Evolutionary conservation across 2,329 filamentous ascomycete genomes (phyloP).

Genomic region (Hypoxylon sp.): DNA sequence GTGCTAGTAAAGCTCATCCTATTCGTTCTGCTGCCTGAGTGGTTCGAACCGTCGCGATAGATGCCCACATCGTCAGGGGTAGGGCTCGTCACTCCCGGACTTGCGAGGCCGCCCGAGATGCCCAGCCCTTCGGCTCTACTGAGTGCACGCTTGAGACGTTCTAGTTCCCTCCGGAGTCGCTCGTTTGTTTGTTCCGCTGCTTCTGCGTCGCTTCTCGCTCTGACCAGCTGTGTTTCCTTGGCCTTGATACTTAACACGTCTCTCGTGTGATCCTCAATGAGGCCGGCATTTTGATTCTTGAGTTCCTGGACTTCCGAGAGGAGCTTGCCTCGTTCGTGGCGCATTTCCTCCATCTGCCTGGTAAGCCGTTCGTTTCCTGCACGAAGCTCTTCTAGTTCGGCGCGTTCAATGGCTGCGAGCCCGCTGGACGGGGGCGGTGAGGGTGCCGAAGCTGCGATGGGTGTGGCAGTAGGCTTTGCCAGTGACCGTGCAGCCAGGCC

Average conservation of each 20-base stretch:
- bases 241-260: slow-evolving; percentile 97
- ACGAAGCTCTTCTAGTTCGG: slow-evolving; percentile 91
- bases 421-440: slow-evolving; percentile 70
- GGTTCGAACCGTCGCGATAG: slow-evolving; percentile 61
- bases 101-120: slow-evolving; percentile 49
- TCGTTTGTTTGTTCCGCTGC: slow-evolving; percentile 87
- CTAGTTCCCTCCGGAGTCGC: slow-evolving; percentile 85
- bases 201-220: slow-evolving; percentile 89
- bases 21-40: slow-evolving; percentile 53
- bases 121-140: slow-evolving; percentile 65
- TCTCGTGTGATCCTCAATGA: slow-evolving; percentile 96
- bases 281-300: slow-evolving; percentile 93
- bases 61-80: slow-evolving; percentile 67
- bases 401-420: slow-evolving; percentile 80
- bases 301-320: slow-evolving; percentile 90
- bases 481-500: slow-evolving; percentile 88
- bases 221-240: slow-evolving; percentile 95
- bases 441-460: slow-evolving; percentile 58
- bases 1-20: slow-evolving; percentile 71
- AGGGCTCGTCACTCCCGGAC: slow-evolving; percentile 59
- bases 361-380: slow-evolving; percentile 81
- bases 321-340: slow-evolving; percentile 82
- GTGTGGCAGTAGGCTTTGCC: slow-evolving; percentile 71
- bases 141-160: slow-evolving; percentile 89
- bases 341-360: slow-evolving; percentile 79